phyloP scores from a whole-genome alignment of 805 yeast species.

The Candida taoyuanica region DNA sequence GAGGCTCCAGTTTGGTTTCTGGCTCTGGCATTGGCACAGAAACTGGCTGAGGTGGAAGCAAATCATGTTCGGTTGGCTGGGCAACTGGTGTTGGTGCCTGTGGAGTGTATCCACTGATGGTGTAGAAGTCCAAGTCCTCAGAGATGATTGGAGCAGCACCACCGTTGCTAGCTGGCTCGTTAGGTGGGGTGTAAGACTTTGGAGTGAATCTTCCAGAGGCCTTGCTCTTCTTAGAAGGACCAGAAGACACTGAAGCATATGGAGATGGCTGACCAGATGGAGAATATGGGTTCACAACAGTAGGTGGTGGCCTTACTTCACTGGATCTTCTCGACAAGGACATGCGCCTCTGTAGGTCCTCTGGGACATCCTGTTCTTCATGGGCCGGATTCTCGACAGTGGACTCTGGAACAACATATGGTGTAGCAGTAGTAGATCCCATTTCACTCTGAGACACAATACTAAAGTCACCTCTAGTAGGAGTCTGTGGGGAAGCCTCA shows the following conservation, averaged over 20 bases:
- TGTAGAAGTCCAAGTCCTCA: slow-evolving; percentile 18
- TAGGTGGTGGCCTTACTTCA: too few species aligned
- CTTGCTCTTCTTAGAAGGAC: slow-evolving; percentile 7
- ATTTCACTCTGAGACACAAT: slow-evolving; percentile 13
- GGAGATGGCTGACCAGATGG: slow-evolving; percentile 1
- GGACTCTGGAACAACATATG: slow-evolving; percentile 14
- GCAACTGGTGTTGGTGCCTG: too few species aligned
- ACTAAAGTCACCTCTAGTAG: background rate
- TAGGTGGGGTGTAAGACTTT: slow-evolving; percentile 13
- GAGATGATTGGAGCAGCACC: slow-evolving; percentile 5
- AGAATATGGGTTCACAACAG: slow-evolving; percentile 2
- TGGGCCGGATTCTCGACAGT: background rate
- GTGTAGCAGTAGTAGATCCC: slow-evolving; percentile 15
- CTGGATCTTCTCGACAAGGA: too few species aligned
- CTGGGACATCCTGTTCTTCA: background rate
- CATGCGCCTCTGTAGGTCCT: too few species aligned
- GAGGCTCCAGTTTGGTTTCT: too few species aligned
- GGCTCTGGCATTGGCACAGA: too few species aligned
- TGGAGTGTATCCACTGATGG: slow-evolving; percentile 13
- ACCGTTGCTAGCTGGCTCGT: slow-evolving; percentile 1
- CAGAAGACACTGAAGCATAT: slow-evolving; percentile 4
- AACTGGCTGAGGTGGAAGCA: too few species aligned
- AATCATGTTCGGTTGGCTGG: too few species aligned
- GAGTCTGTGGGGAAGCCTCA: background rate
- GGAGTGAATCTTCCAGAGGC: slow-evolving; percentile 16